Evolutionary conservation across 208 protist species (phyloP), one percentile per base, ranked within the genome.

Genomic region (Naegleria lovaniensis): DNA sequence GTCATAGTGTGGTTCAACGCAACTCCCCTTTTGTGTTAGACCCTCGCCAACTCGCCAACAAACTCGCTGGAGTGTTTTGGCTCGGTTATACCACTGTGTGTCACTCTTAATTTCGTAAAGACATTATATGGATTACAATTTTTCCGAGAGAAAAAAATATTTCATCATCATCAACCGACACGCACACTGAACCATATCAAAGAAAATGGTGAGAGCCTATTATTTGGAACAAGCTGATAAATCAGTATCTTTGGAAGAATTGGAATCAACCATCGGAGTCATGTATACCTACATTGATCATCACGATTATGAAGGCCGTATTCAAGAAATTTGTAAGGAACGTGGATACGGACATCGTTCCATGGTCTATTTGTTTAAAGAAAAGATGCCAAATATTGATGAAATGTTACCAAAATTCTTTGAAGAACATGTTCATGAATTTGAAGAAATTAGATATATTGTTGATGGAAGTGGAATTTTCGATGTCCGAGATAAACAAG

Each of bases 341-440:
- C 16, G 5, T 51, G 39, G 39, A 38, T 90, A 83, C 11, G 38
- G 19, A 22, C 33, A 83, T 79, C 29, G 33, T 15, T 48, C 11
- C 11, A 79, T 90, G 59, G 52, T 51, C 0, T 67, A 90, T 16
- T 22, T 79, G 6, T n/a, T n/a, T 5, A 25, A 22, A 11, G 16
- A n/a, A 36, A 79, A 40, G 5, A 41, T 79, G n/a, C 48, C 55
- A 25, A 79, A 90, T 36, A 41, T 79, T n/a, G 96, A 97, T 38
- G 92, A 90, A 83, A 96, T 95, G 89, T 90, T 98, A 36, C 94
- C 96, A 75, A 94, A 95, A n/a, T 98, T 96, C 95, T 98, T 95
- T 91, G 94, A 96, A 88, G 97, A 98, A 93, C 97, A 98, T 92
- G 96, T 96, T 92, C 96, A 97, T 87, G 96, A 97, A 84, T 96